Conservation (phyloP, 345 rosid species). For the Capsella bursapastoris region DNA sequence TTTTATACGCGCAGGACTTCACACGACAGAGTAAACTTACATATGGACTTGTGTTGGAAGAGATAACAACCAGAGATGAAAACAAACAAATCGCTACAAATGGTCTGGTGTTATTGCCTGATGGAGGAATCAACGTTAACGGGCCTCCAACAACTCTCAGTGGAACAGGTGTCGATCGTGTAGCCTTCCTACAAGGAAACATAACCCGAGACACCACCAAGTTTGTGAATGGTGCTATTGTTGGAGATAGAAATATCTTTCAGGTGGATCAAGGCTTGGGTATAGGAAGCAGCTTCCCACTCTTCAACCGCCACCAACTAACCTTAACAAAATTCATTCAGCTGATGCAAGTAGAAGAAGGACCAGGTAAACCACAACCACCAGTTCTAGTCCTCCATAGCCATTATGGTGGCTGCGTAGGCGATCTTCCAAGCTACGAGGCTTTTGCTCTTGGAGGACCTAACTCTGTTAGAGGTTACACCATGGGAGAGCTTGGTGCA, state of each 20-base stretch:
- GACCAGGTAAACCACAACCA: constrained; percentile 75
- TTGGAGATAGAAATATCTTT: constrained; percentile 91
- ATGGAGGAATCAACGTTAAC: constrained; percentile 92
- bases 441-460: constrained; percentile 96
- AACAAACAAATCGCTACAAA: constrained; percentile 77
- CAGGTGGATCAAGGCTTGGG: constrained; percentile 99
- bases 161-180: constrained; percentile 87
- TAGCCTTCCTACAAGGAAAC: constrained; percentile 90
- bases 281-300: constrained; percentile 90
- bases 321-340: constrained; percentile 80
- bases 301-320: constrained; percentile 94
- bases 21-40: constrained; percentile 95
- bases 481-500: constrained; percentile 96
- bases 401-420: constrained; percentile 94
- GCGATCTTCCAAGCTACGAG: constrained; percentile 96
- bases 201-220: constrained; percentile 95
- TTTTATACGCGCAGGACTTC: constrained; percentile 64
- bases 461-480: constrained; percentile 93
- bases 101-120: constrained; percentile 85
- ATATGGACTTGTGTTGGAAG: constrained; percentile 95
- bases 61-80: constrained; percentile 94
- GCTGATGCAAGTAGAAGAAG: constrained; percentile 84
- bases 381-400: constrained; percentile 91
- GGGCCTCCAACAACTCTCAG: constrained; percentile 99
- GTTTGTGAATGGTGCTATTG: constrained; percentile 90